phyloP scores from a whole-genome alignment of 176 grass and related monocot genomes.

The Puya raimondii region DNA sequence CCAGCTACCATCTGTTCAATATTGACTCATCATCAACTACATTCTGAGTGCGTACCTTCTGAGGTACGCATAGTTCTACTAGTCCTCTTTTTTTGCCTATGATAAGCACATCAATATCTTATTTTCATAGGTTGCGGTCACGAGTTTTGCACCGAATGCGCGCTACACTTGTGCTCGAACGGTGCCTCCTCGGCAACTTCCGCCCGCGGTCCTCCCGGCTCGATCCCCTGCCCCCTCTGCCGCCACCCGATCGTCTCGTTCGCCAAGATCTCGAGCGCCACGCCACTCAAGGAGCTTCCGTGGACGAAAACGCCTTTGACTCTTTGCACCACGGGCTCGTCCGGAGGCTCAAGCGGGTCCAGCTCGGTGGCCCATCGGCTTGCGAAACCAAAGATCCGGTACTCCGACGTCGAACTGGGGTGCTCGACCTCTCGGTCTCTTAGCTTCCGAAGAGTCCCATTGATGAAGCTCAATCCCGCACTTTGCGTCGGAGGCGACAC shows the following conservation, averaged over 20 bases:
- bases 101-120: neutral
- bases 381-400: constrained; percentile 21
- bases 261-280: constrained; percentile 39
- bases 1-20: too few relatives aligned
- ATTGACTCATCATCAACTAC: too few relatives aligned
- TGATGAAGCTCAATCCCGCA: constrained; percentile 33
- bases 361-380: constrained; percentile 11
- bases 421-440: constrained; percentile 55
- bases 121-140: constrained; percentile 65
- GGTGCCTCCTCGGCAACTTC: constrained; percentile 34
- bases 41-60: too few relatives aligned
- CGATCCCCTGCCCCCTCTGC: constrained; percentile 82
- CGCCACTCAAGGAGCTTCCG: constrained; percentile 44
- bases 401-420: constrained; percentile 36
- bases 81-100: too few relatives aligned
- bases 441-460: constrained; percentile 38
- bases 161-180: constrained; percentile 83
- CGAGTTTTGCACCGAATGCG: constrained; percentile 93
- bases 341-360: constrained; percentile 4
- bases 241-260: constrained; percentile 66
- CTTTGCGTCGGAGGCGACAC: constrained; percentile 41
- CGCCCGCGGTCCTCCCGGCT: constrained; percentile 41
- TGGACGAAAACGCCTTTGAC: constrained; percentile 46
- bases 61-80: too few relatives aligned
- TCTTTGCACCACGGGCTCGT: constrained; percentile 28